Evolutionary conservation across 192 early-diverging fungal species (phyloP).

Genomic region (Dissophora ornata): DNA sequence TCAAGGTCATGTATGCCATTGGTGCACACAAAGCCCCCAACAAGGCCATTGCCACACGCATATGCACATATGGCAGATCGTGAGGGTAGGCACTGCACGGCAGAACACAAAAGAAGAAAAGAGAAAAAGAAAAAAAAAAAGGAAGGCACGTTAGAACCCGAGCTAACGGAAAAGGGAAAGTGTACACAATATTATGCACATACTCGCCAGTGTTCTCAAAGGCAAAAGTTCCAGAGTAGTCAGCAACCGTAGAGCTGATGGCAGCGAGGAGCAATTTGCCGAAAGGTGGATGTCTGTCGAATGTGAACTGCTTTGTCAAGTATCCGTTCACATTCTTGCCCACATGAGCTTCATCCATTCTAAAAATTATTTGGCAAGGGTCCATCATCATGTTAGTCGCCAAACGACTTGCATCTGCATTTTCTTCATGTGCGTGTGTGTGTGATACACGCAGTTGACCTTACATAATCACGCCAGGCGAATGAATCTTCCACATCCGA

Average conservation of each 20-base stretch:
- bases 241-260: constrained; percentile 68
- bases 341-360: constrained; percentile 79
- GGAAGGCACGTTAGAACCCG: too few relatives aligned
- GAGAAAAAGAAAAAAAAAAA: too few relatives aligned
- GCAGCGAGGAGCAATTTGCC: constrained; percentile 62
- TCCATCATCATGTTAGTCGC: too few relatives aligned
- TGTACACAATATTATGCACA: constrained; percentile 9
- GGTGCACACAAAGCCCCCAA: constrained; percentile 83
- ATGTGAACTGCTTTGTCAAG: constrained; percentile 71
- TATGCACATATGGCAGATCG: constrained; percentile 80
- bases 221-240: constrained; percentile 88
- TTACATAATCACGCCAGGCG: constrained; percentile 54
- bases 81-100: not conserved
- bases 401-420: not conserved
- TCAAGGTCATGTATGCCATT: constrained; percentile 81
- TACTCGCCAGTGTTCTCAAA: constrained; percentile 89
- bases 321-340: constrained; percentile 78
- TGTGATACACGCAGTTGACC: not conserved
- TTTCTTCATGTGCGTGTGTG: not conserved
- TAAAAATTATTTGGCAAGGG: constrained; percentile 31
- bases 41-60: constrained; percentile 81
- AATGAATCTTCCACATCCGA: constrained; percentile 37
- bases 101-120: not conserved
- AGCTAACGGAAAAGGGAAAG: too few relatives aligned
- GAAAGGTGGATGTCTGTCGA: constrained; percentile 57